These are phyloP conservation scores for Escallonia rubra DNA, from an alignment of 129 eudicot species.

Conservation along the genomic window DNA sequence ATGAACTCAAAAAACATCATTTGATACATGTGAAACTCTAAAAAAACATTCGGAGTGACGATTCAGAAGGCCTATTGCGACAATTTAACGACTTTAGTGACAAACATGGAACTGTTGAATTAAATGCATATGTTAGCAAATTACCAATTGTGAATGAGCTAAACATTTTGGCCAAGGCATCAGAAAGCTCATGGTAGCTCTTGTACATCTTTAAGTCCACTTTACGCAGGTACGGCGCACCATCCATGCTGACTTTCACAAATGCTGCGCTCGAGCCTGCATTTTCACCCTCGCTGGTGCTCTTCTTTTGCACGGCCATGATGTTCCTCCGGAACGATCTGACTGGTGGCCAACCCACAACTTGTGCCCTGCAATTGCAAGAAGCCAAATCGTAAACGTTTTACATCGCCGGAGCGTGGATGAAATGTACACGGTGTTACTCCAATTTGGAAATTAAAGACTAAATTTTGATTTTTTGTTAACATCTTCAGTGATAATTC, in stretches of 20 bases:
- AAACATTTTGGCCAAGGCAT: constrained; percentile 92
- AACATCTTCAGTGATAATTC: background rate
- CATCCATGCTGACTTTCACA: constrained; percentile 91
- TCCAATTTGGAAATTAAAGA: background rate
- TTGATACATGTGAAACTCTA: background rate
- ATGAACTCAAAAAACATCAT: too few relatives aligned
- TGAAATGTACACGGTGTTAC: background rate
- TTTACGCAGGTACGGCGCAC: constrained; percentile 92
- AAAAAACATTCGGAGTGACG: background rate
- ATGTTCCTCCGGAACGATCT: constrained; percentile 76
- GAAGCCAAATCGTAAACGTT: background rate
- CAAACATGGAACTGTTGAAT: too few relatives aligned
- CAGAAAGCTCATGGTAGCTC: constrained; percentile 69
- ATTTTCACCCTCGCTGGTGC: constrained; percentile 38
- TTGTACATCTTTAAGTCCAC: constrained; percentile 80
- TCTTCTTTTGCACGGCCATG: constrained; percentile 56
- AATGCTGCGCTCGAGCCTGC: constrained; percentile 33
- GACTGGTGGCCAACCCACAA: constrained; percentile 99
- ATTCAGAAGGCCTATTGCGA: too few relatives aligned
- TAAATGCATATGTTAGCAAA: background rate
- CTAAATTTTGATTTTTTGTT: background rate
- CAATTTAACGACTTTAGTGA: too few relatives aligned
- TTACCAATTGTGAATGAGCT: constrained; percentile 89
- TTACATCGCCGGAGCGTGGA: background rate
- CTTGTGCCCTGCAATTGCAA: constrained; percentile 57